phyloP scores from a whole-genome alignment of 352 stramenopile species.

The Plasmopara viticola region DNA sequence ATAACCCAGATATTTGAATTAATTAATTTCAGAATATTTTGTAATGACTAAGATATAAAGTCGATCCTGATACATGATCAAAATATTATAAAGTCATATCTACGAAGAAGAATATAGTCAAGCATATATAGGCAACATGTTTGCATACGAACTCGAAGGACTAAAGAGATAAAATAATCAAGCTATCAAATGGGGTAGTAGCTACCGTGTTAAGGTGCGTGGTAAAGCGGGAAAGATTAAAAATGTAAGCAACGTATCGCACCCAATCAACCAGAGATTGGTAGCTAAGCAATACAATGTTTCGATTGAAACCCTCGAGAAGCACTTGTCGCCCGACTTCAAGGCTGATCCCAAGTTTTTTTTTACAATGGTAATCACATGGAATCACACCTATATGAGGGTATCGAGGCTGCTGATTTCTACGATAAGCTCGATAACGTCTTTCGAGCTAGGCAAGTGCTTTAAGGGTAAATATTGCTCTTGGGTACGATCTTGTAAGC shows the following conservation, averaged over 20 bases:
- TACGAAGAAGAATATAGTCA: background rate
- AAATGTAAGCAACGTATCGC: constrained; percentile 3
- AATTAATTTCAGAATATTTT: background rate
- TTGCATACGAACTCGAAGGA: background rate
- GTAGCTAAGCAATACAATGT: background rate
- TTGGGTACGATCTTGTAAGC: constrained; percentile 5
- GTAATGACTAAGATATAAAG: background rate
- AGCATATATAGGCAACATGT: background rate
- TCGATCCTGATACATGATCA: background rate
- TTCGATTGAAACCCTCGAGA: background rate
- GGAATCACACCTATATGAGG: background rate
- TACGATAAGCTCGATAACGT: background rate
- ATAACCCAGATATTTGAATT: background rate
- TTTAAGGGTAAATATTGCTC: constrained; percentile 1
- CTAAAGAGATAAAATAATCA: background rate
- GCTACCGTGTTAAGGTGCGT: constrained; percentile 20
- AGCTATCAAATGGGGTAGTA: constrained; percentile 14
- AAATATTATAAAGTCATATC: background rate
- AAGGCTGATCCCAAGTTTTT: background rate
- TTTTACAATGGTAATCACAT: background rate
- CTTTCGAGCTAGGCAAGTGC: background rate
- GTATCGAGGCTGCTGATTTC: background rate
- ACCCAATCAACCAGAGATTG: background rate
- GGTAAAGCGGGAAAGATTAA: constrained; percentile 11
- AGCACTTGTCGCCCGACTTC: background rate